Percentiles rank a stretch among this genome's conserved stretches.
Conservation (phyloP, 495 filamentous ascomycete species). For the Penicillium goetzii region DNA sequence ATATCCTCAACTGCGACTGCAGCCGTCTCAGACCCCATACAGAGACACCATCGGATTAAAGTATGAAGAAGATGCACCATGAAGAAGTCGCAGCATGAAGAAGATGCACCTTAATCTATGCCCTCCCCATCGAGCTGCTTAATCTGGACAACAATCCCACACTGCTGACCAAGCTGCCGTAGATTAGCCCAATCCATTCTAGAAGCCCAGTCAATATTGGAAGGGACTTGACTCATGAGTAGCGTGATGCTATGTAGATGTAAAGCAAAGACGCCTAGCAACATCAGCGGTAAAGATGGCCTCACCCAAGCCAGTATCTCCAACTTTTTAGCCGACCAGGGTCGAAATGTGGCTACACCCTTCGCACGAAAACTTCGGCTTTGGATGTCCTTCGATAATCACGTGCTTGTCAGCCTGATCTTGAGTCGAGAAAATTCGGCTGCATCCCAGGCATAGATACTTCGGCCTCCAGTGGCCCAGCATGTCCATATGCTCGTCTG, state of each 20-base stretch:
- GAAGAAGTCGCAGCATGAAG: too few species aligned
- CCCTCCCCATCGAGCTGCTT: too few species aligned
- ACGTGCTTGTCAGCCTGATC: neutral
- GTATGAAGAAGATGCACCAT: too few species aligned
- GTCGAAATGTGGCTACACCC: too few species aligned
- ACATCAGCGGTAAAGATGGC: constrained; percentile 29
- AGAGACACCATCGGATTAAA: neutral
- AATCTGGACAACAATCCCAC: neutral
- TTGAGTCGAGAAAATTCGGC: neutral
- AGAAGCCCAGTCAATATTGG: neutral
- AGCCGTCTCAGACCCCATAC: neutral
- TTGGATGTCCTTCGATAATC: too few species aligned
- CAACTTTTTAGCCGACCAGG: constrained; percentile 42
- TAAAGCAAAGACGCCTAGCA: constrained; percentile 27
- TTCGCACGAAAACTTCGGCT: too few species aligned
- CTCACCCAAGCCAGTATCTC: constrained; percentile 47
- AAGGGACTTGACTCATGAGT: neutral
- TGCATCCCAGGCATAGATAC: neutral
- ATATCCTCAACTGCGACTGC: constrained; percentile 10
- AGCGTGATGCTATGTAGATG: neutral
- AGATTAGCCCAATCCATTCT: neutral
- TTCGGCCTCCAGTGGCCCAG: neutral
- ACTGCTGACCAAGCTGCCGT: neutral
- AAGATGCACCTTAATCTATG: neutral
- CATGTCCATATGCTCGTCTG: too few species aligned